Evolutionary conservation across 371 early-diverging fungal species (phyloP).

Genomic region (Modicella reniformis): DNA sequence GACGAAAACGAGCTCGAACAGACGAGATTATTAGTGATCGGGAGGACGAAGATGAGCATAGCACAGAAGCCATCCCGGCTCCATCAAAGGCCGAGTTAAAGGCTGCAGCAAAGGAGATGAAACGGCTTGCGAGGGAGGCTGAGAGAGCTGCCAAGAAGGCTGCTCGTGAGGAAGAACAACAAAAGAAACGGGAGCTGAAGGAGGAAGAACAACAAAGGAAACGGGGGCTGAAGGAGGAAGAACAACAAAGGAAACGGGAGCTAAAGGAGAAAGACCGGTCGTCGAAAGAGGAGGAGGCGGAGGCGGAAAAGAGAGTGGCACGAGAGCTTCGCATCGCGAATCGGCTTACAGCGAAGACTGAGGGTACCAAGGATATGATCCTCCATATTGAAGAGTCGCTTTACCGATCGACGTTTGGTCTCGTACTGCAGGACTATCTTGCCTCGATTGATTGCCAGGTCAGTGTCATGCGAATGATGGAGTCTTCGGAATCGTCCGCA

Average conservation of each 20-base stretch:
- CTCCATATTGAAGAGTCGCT: constrained; percentile 41
- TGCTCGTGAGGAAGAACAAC: constrained; percentile 15
- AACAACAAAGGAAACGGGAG: constrained; percentile 18
- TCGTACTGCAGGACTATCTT: constrained; percentile 23
- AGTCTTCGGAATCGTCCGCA: neutral
- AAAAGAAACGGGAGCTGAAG: constrained; percentile 17
- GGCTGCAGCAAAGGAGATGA: constrained; percentile 15
- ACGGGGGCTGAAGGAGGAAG: constrained; percentile 24
- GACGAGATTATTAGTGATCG: neutral
- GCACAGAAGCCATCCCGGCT: neutral
- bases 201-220: constrained; percentile 10
- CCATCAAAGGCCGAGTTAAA: neutral
- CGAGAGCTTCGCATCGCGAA: constrained; percentile 32
- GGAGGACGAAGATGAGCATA: neutral
- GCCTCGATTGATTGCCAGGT: constrained; percentile 25
- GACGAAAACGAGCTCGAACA: constrained; percentile 1
- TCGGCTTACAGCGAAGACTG: constrained; percentile 22
- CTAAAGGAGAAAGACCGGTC: constrained; percentile 12
- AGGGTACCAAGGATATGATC: constrained; percentile 39
- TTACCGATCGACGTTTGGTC: constrained; percentile 28
- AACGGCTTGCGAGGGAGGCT: constrained; percentile 9
- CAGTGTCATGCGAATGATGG: neutral
- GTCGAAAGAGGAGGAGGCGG: constrained; percentile 21
- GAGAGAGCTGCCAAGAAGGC: constrained; percentile 21
- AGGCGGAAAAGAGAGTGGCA: constrained; percentile 22